Base-by-base conservation (phyloP, 352 stramenopile species). In the Pythium pectinolyticum region DNA sequence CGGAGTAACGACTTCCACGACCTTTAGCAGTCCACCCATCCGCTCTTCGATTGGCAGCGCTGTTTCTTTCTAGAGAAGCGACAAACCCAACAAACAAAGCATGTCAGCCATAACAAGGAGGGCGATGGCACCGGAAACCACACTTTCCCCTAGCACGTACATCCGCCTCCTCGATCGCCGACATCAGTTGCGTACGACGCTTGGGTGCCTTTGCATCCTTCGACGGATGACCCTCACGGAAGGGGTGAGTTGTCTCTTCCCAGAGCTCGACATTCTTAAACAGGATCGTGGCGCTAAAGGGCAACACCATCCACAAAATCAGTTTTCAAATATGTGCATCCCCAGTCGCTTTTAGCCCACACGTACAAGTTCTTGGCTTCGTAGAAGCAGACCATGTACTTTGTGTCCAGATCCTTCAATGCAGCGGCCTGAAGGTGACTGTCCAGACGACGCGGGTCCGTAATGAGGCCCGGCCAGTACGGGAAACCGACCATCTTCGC, bases 371-470 rank as follows among this genome's bases (percentile, higher is more conserved):
- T 85, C 31, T 88, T 86, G n/a, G 80, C 77, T 17, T 75, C 56
- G 67, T 88, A 94, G 65, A 93, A 94, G 62, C 82, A 88, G 34
- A 94, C 82, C 25, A 84, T 61, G 60, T 78, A 91, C 58, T 92
- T 89, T 15, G 72, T 79, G 25, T 89, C 82, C 35, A 92, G 30
- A n/a, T 73, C 62, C 57, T 90, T 88, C 40, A 86, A 34, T 3
- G 73, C 78, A 7, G 49, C 60, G 10, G 71, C 61, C 41, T 88
- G 82, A 5, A 83, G 52, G n/a, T 80, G 77, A n/a, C 22, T 2
- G 2, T 75, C 69, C 49, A 92, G 46, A 27, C 77, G 61, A 1
- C 75, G 69, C 20, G 84, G 86, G 49, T 92, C 80, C 20, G 74
- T 81, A 55, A 94, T 88, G 43, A 93, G 67, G 27, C 72, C 82